Evolutionary conservation across 176 grass and related monocot species (phyloP).

Genomic region (Ensete ventricosum): DNA sequence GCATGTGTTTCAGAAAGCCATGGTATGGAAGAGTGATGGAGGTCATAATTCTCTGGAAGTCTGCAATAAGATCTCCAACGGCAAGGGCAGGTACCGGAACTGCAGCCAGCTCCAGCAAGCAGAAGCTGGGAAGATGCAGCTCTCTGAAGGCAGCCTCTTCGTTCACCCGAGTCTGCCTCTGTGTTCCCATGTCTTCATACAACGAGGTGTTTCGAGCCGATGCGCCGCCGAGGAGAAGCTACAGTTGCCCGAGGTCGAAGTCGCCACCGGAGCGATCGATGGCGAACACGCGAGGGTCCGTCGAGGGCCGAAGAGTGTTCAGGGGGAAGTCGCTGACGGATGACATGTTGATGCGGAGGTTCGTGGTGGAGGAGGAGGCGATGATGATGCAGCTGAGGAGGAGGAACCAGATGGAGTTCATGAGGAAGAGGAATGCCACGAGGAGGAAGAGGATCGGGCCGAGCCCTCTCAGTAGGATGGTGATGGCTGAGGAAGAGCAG

Average conservation of each 20-base stretch:
- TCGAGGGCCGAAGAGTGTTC: slow-evolving; percentile 50
- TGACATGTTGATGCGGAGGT: slow-evolving; percentile 70
- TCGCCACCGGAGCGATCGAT: neutral
- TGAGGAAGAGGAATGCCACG: slow-evolving; percentile 59
- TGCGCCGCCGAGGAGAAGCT: slow-evolving; percentile 65
- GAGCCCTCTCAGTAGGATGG: slow-evolving; percentile 77
- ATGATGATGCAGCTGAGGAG: slow-evolving; percentile 54
- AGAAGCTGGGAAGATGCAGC: slow-evolving; percentile 64
- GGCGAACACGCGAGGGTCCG: neutral
- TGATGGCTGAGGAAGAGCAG: slow-evolving; percentile 37
- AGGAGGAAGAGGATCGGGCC: slow-evolving; percentile 69
- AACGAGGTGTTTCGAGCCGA: slow-evolving; percentile 68
- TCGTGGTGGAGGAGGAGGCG: slow-evolving; percentile 78
- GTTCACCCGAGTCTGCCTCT: slow-evolving; percentile 90
- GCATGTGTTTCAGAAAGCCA: slow-evolving; percentile 26
- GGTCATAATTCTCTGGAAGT: slow-evolving; percentile 59
- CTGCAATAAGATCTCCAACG: slow-evolving; percentile 14
- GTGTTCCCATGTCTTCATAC: slow-evolving; percentile 81
- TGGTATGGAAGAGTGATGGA: slow-evolving; percentile 68
- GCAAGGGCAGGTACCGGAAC: neutral
- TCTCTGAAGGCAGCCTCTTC: slow-evolving; percentile 80
- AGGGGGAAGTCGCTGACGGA: slow-evolving; percentile 88
- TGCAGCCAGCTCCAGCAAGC: neutral
- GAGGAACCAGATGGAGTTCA: slow-evolving; percentile 81
- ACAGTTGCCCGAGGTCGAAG: slow-evolving; percentile 64